A percentile compares a stretch with the other conserved stretches of the same genome.
Evolutionary conservation across 352 stramenopile genomes (phyloP).

Genomic region (Globisporangium radiosum): DNA sequence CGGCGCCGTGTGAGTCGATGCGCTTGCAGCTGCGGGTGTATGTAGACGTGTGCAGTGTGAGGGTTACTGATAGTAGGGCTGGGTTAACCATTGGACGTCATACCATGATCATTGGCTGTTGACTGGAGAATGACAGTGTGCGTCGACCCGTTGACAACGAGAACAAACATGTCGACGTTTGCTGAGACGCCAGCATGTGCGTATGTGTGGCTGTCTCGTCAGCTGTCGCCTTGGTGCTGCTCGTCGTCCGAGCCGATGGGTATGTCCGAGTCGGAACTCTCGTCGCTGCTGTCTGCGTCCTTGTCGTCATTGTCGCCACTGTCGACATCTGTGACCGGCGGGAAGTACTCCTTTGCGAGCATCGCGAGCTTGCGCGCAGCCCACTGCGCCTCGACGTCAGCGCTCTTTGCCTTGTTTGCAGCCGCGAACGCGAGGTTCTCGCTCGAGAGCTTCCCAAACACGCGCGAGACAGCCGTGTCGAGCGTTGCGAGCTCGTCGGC

Average conservation of each 20-base stretch:
- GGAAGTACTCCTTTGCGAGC: conserved; percentile 66
- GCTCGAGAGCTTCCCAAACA: conserved; percentile 53
- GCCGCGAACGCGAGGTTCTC: conserved; percentile 64
- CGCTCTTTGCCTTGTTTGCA: conserved; percentile 45
- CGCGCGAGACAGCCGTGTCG: conserved; percentile 34
- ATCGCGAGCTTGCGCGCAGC: conserved; percentile 41
- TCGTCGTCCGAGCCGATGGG: conserved; percentile 19
- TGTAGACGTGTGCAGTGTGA: no score
- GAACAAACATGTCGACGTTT: no score
- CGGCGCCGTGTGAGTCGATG: no score
- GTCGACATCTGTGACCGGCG: conserved; percentile 21
- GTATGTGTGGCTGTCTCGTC: background rate
- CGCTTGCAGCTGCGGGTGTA: no score
- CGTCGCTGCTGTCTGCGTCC: background rate
- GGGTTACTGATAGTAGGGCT: no score
- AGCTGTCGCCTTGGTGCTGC: background rate
- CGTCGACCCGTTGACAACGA: no score
- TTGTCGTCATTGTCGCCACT: conserved; percentile 5
- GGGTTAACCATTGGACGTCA: no score
- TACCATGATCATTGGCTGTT: no score
- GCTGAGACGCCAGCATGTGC: no score
- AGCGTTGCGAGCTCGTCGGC: conserved; percentile 56
- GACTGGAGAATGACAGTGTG: no score
- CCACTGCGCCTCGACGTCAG: conserved; percentile 52
- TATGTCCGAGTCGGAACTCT: conserved; percentile 20